Evolutionary conservation across 331 rosid species (phyloP).

Genomic region (Quercus phellos): DNA sequence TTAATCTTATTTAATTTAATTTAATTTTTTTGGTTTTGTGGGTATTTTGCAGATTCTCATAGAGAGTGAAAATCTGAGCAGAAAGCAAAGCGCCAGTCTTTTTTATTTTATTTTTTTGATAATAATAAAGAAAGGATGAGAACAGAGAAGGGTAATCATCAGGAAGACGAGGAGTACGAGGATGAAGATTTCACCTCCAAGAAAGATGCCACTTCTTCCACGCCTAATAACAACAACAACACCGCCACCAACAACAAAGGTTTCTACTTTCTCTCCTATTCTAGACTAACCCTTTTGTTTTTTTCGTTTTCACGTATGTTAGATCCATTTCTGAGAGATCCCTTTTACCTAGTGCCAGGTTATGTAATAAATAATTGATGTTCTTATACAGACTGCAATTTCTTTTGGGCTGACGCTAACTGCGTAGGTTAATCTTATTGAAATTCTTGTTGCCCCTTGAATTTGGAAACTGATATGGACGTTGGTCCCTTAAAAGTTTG

Average conservation of each 20-base stretch:
- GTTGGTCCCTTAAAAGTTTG: constrained; percentile 10
- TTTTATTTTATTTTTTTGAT: neutral
- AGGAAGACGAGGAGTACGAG: constrained; percentile 86
- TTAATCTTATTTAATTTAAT: neutral
- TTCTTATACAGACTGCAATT: neutral
- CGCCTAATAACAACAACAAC: constrained; percentile 27
- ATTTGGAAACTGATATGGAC: neutral
- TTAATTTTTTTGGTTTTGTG: constrained; percentile 2
- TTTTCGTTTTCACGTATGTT: constrained; percentile 6
- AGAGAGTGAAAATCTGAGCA: neutral
- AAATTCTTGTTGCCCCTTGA: neutral
- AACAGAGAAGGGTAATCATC: constrained; percentile 60
- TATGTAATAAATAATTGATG: neutral
- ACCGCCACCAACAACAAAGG: constrained; percentile 44
- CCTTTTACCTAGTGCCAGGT: constrained; percentile 21
- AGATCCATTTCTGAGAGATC: constrained; percentile 50
- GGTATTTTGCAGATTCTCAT: constrained; percentile 22
- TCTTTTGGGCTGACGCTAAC: neutral
- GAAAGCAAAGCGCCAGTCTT: neutral
- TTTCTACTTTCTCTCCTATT: constrained; percentile 7
- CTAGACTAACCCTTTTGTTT: neutral
- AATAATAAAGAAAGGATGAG: constrained; percentile 50
- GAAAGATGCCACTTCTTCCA: constrained; percentile 73
- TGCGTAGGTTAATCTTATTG: neutral
- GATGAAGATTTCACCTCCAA: constrained; percentile 67